Conservation (phyloP, 192 early-diverging fungal genomes). For the Coemansia sp. region DNA sequence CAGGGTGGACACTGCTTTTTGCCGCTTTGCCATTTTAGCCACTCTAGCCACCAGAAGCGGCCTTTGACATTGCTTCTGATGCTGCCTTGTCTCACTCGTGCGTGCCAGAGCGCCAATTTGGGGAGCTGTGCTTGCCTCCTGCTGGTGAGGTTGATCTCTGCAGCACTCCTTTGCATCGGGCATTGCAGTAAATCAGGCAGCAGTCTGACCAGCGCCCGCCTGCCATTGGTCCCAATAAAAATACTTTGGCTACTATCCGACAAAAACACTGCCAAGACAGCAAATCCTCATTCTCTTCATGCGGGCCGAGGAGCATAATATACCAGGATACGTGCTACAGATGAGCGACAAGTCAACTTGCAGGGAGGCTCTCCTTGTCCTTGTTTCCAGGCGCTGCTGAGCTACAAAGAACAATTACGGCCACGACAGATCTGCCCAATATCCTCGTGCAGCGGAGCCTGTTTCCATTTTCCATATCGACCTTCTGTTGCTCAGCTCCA, state of each 20-base stretch:
- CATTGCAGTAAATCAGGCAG: background rate
- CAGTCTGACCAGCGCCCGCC: background rate
- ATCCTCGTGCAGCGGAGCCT: background rate
- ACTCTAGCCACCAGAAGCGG: too few relatives aligned
- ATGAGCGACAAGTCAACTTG: background rate
- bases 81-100: background rate
- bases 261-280: background rate
- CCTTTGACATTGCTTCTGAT: background rate
- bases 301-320: background rate
- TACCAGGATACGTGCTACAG: background rate
- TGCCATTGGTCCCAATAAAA: constrained; percentile 7
- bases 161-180: background rate
- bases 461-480: background rate
- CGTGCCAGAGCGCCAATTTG: background rate
- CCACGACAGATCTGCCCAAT: background rate
- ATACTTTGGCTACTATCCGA: background rate
- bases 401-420: background rate
- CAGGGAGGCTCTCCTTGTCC: background rate
- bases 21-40: background rate
- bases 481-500: background rate
- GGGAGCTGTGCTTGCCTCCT: background rate
- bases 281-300: background rate
- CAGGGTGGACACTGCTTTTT: background rate
- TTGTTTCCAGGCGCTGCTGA: background rate
- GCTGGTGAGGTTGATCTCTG: background rate